Conservation (phyloP, 805 yeast genomes). For the Zygosaccharomyces gambellarensis region DNA sequence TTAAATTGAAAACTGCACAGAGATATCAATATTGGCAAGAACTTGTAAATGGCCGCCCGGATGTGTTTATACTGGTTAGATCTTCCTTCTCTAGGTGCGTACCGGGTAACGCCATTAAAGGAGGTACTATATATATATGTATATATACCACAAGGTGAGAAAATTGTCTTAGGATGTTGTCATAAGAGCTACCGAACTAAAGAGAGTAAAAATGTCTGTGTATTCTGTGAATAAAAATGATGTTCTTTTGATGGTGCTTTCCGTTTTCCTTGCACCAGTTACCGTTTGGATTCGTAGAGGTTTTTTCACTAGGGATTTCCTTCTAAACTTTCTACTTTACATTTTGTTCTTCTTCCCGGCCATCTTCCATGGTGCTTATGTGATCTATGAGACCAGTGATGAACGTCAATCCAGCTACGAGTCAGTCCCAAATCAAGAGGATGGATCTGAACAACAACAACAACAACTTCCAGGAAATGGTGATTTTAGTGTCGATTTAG, state of each 20-base stretch:
- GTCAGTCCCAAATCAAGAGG: slow-evolving; percentile 3
- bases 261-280: slow-evolving; percentile 25
- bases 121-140: too few species aligned
- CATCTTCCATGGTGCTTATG: slow-evolving; percentile 24
- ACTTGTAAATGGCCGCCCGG: too few species aligned
- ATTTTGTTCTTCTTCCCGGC: slow-evolving; percentile 26
- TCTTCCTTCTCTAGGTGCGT: too few species aligned
- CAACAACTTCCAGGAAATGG: slow-evolving; percentile 15
- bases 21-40: too few species aligned
- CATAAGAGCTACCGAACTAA: too few species aligned
- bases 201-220: slow-evolving; percentile 1
- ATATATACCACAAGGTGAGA: too few species aligned
- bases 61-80: too few species aligned
- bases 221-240: slow-evolving; percentile 26
- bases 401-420: slow-evolving; percentile 16
- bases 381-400: slow-evolving; percentile 24
- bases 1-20: too few species aligned
- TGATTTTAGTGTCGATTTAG: slow-evolving; percentile 18
- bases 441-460: slow-evolving; percentile 9
- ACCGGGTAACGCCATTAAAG: too few species aligned
- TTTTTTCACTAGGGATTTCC: slow-evolving; percentile 19
- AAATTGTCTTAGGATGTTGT: too few species aligned
- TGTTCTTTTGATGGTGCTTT: slow-evolving; percentile 16
- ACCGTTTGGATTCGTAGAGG: slow-evolving; percentile 24
- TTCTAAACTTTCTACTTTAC: slow-evolving; percentile 20